These are phyloP conservation scores for Fusarium sp. DNA, from an alignment of 2,329 filamentous ascomycete species.

Conservation along the genomic window DNA sequence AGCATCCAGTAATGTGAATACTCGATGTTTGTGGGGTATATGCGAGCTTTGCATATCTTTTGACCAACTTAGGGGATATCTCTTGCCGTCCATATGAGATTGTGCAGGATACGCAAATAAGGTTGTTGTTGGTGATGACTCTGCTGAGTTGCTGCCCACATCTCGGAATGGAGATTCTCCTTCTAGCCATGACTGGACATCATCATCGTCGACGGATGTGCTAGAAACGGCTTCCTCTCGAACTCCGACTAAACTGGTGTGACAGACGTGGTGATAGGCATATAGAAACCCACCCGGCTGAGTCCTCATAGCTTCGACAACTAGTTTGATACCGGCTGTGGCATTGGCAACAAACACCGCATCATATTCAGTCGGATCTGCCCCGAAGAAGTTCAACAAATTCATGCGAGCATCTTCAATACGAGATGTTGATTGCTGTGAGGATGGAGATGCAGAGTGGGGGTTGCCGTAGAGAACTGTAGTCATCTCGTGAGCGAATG, in stretches of 20 bases:
- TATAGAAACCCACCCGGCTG: constrained; percentile 81
- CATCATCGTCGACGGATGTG: constrained; percentile 74
- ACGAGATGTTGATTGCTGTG: constrained; percentile 79
- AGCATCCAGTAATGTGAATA: constrained; percentile 84
- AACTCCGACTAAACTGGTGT: constrained; percentile 88
- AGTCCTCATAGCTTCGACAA: constrained; percentile 81
- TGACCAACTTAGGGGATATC: constrained; percentile 80
- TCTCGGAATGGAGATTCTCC: constrained; percentile 51
- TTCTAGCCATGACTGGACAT: constrained; percentile 75
- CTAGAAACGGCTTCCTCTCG: constrained; percentile 77
- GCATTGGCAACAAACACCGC: constrained; percentile 93
- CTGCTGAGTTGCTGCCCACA: constrained; percentile 25
- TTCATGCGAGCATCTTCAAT: constrained; percentile 82
- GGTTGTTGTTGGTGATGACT: constrained; percentile 50
- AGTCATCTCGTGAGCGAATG: constrained; percentile 83
- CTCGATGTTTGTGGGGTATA: constrained; percentile 40
- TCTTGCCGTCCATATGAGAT: constrained; percentile 90
- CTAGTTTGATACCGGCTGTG: constrained; percentile 89
- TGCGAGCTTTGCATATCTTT: constrained; percentile 56
- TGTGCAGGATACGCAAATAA: constrained; percentile 89
- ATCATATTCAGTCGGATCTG: constrained; percentile 85
- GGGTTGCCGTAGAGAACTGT: constrained; percentile 88
- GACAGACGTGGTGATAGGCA: constrained; percentile 84
- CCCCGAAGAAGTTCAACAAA: constrained; percentile 82
- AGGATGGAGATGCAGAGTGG: constrained; percentile 86